phyloP scores from a whole-genome alignment of 192 early-diverging fungal species.

The Coemansia sp. region DNA sequence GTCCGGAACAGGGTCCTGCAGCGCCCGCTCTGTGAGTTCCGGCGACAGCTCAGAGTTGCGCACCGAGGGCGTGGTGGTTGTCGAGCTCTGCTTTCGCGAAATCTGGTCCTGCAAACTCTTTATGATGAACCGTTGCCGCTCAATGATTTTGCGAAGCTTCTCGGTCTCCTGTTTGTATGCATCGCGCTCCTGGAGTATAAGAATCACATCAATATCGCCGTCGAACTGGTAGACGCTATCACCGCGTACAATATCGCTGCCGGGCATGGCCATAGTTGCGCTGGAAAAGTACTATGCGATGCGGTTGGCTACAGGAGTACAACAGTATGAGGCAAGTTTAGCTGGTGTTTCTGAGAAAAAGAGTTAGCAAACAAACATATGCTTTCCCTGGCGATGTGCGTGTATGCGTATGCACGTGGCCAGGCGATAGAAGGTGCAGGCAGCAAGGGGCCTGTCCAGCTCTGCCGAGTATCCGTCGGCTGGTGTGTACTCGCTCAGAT shows the following conservation, averaged over 20 bases:
- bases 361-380: slow-evolving; percentile 15
- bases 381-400: background rate
- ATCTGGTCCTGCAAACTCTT: slow-evolving; percentile 76
- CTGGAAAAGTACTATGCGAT: slow-evolving; percentile 1
- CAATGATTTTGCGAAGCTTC: slow-evolving; percentile 88
- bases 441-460: background rate
- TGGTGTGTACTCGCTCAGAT: background rate
- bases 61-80: slow-evolving; percentile 30
- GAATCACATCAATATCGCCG: slow-evolving; percentile 37
- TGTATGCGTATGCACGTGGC: slow-evolving; percentile 4
- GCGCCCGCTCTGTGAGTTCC: slow-evolving; percentile 8
- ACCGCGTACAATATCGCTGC: slow-evolving; percentile 9
- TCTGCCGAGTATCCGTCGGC: background rate
- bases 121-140: slow-evolving; percentile 84
- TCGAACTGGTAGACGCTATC: slow-evolving; percentile 7
- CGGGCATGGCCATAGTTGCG: slow-evolving; percentile 18
- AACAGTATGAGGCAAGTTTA: background rate
- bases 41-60: slow-evolving; percentile 15
- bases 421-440: background rate
- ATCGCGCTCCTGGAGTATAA: slow-evolving; percentile 62
- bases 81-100: slow-evolving; percentile 39
- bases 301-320: background rate
- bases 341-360: background rate
- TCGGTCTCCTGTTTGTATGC: slow-evolving; percentile 78
- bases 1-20: slow-evolving; percentile 4